Percentiles rank a stretch among this genome's conserved stretches.
These are phyloP conservation scores for Trichoderma sp. DNA, from an alignment of 2,329 filamentous ascomycete genomes.

Conservation along the genomic window DNA sequence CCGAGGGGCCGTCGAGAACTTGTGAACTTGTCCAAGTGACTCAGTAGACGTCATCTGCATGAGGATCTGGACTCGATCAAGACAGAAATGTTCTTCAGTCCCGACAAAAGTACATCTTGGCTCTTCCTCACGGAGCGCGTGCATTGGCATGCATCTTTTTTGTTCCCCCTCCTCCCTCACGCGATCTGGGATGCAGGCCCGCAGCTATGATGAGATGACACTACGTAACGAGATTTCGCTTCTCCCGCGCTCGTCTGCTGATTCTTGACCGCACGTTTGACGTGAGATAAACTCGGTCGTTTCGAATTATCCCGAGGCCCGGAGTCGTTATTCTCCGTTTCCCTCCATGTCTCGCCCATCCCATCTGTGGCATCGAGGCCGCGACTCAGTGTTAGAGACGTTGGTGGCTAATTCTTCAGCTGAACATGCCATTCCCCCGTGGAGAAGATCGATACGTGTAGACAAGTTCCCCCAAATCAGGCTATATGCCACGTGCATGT, in stretches of 20 bases:
- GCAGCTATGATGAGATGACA: conserved; percentile 6
- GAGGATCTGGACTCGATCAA: not conserved
- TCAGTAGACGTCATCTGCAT: not conserved
- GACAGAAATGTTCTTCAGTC: not conserved
- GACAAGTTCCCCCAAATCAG: conserved; percentile 15
- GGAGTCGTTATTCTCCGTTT: not conserved
- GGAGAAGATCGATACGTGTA: conserved; percentile 5
- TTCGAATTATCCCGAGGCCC: not conserved
- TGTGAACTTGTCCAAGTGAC: not conserved
- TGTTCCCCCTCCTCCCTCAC: not conserved
- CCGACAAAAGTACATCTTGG: not conserved
- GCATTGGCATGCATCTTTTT: not conserved
- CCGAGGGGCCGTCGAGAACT: not conserved
- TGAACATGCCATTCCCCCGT: not conserved
- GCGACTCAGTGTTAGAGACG: not conserved
- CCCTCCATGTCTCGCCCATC: not conserved
- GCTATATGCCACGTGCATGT: conserved; percentile 24
- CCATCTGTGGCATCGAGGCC: not conserved
- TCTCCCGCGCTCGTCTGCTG: not conserved
- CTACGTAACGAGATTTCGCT: conserved; percentile 7
- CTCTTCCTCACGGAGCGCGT: not conserved
- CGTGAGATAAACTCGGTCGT: not conserved
- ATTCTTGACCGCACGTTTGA: not conserved
- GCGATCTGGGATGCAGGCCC: conserved; percentile 11
- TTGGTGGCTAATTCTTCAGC: not conserved